Conservation (phyloP, 805 yeast genomes). For the Ogataea saltuana region DNA sequence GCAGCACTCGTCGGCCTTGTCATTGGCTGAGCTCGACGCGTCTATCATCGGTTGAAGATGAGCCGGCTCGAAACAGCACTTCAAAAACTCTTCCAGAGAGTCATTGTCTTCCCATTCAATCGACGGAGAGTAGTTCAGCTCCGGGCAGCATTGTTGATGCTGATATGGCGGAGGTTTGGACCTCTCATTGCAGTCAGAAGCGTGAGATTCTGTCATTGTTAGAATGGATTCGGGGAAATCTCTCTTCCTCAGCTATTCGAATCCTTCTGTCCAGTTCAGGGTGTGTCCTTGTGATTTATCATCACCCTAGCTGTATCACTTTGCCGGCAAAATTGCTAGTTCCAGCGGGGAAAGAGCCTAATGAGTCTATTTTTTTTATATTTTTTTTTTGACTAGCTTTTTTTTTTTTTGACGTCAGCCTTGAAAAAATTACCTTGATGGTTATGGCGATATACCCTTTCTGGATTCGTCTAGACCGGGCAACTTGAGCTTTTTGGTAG, state of each 20-base stretch:
- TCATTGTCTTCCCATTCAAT: constrained; percentile 9
- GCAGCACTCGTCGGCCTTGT: constrained; percentile 25
- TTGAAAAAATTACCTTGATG: constrained; percentile 6
- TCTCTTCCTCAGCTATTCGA: too few species aligned
- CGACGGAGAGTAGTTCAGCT: constrained; percentile 8
- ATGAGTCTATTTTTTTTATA: too few species aligned
- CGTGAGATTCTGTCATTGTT: too few species aligned
- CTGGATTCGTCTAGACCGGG: background rate
- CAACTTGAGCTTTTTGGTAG: background rate
- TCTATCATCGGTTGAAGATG: constrained; percentile 17
- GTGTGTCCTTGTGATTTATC: too few species aligned
- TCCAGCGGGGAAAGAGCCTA: too few species aligned
- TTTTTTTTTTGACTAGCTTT: background rate
- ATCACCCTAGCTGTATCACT: too few species aligned
- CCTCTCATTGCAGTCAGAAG: background rate
- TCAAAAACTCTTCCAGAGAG: constrained; percentile 22
- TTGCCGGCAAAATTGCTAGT: background rate
- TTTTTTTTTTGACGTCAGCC: background rate
- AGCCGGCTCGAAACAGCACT: constrained; percentile 29
- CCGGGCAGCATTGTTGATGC: constrained; percentile 14
- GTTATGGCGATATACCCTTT: constrained; percentile 1
- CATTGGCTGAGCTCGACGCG: constrained; percentile 2
- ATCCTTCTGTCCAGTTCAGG: too few species aligned
- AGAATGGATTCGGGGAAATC: too few species aligned
- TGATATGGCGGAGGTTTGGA: background rate